phyloP scores from a whole-genome alignment of 208 protist genomes.

The Blastocrithidia nonstop region DNA sequence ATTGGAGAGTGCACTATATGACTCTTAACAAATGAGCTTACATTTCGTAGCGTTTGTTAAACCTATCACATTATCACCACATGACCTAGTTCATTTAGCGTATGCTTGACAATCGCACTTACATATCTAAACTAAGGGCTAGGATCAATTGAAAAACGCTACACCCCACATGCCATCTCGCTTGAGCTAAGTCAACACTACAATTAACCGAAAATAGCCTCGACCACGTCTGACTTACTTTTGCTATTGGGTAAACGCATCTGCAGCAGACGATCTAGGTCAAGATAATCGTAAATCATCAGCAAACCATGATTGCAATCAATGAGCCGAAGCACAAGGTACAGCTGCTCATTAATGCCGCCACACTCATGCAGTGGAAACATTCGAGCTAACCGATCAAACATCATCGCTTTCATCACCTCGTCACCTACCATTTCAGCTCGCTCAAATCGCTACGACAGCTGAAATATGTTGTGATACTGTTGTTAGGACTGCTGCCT shows the following conservation, averaged over 20 bases:
- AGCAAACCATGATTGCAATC: constrained; percentile 65
- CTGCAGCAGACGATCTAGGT: constrained; percentile 39
- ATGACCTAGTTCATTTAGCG: constrained; percentile 62
- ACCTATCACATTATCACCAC: constrained; percentile 63
- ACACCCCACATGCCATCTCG: constrained; percentile 13
- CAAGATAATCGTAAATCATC: constrained; percentile 68
- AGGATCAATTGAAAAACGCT: constrained; percentile 12
- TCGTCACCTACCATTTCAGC: constrained; percentile 76
- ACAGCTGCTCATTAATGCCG: constrained; percentile 13
- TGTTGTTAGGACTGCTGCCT: not conserved
- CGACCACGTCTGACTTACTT: constrained; percentile 69
- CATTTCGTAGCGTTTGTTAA: constrained; percentile 31
- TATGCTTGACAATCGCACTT: constrained; percentile 40
- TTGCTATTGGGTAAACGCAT: constrained; percentile 48
- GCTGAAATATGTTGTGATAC: not conserved
- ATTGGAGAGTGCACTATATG: no score
- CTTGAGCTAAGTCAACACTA: constrained; percentile 53
- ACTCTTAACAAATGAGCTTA: constrained; percentile 9
- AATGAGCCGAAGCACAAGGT: constrained; percentile 33
- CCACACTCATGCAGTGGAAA: constrained; percentile 43
- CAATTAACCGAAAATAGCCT: constrained; percentile 71
- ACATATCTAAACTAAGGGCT: constrained; percentile 15
- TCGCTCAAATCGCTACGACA: constrained; percentile 44
- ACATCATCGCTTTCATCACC: constrained; percentile 42
- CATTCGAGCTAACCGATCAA: constrained; percentile 34